Evolutionary conservation across 257 asterid species (phyloP).

Genomic region (Solanum sejunctum): DNA sequence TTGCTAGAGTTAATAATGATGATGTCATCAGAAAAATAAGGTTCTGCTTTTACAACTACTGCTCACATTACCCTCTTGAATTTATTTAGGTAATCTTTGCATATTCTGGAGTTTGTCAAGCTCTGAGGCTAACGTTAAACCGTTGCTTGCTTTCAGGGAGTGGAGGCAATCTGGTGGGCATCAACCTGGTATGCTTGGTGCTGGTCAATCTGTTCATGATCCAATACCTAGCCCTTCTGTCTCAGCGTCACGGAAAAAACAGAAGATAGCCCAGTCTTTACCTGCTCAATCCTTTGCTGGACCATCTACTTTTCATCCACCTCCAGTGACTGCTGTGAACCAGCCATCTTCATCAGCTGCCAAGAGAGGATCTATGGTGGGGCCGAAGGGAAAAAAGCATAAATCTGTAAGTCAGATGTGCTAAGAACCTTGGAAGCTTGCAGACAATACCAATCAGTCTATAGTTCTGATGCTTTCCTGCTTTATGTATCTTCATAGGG

Average conservation of each 20-base stretch:
- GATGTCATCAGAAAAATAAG: slow-evolving; percentile 72
- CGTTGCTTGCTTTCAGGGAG: slow-evolving; percentile 25
- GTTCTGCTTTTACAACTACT: slow-evolving; percentile 23
- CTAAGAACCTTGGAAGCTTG: slow-evolving; percentile 8
- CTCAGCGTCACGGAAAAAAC: slow-evolving; percentile 67
- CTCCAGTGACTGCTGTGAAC: slow-evolving; percentile 32
- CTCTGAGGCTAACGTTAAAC: not conserved
- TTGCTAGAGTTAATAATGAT: slow-evolving; percentile 65
- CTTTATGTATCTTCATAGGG: slow-evolving; percentile 33
- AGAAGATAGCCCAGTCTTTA: slow-evolving; percentile 32
- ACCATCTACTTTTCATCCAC: slow-evolving; percentile 50
- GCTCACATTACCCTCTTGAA: not conserved
- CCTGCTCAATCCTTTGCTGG: slow-evolving; percentile 52
- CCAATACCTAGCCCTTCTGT: slow-evolving; percentile 52
- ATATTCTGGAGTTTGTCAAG: not conserved
- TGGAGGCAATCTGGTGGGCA: slow-evolving; percentile 47
- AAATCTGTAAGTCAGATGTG: slow-evolving; percentile 43
- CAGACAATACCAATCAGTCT: not conserved
- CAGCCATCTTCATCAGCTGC: slow-evolving; percentile 55
- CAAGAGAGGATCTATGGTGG: slow-evolving; percentile 47
- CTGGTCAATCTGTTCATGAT: slow-evolving; percentile 42
- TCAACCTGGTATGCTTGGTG: slow-evolving; percentile 25
- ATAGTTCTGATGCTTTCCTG: not conserved
- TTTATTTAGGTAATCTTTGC: not conserved
- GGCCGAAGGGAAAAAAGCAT: slow-evolving; percentile 47